Conservation (phyloP, 2,329 filamentous ascomycete genomes). For the Bipolaris gigantea region DNA sequence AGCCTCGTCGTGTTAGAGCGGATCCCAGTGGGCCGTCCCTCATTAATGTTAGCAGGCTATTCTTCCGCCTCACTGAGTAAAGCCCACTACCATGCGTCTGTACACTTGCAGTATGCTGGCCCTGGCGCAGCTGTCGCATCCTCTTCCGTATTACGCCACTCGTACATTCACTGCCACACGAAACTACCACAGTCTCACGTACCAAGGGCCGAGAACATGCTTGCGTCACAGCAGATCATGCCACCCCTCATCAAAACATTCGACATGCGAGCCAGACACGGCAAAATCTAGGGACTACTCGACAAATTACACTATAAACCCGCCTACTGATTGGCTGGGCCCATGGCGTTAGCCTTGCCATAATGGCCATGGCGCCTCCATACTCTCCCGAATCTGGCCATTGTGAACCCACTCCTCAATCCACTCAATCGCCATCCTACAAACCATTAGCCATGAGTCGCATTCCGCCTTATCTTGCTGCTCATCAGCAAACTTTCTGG, state of each 20-base stretch:
- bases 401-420: conserved; percentile 49
- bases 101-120: no score
- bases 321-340: neutral
- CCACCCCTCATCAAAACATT: neutral
- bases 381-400: conserved; percentile 31
- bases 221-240: neutral
- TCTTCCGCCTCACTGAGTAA: neutral
- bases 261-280: neutral
- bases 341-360: neutral
- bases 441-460: neutral
- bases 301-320: neutral
- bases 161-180: no score
- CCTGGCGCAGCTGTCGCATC: no score
- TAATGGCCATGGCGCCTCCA: conserved; percentile 5
- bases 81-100: neutral
- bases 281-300: neutral
- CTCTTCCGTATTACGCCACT: no score
- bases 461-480: neutral
- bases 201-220: neutral
- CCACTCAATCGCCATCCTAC: conserved; percentile 54
- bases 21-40: neutral
- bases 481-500: conserved; percentile 25
- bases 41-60: no score
- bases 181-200: no score
- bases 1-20: neutral